These are phyloP conservation scores for Aspergillus clavatus DNA, from an alignment of 2,329 filamentous ascomycete species.

Conservation along the genomic window DNA sequence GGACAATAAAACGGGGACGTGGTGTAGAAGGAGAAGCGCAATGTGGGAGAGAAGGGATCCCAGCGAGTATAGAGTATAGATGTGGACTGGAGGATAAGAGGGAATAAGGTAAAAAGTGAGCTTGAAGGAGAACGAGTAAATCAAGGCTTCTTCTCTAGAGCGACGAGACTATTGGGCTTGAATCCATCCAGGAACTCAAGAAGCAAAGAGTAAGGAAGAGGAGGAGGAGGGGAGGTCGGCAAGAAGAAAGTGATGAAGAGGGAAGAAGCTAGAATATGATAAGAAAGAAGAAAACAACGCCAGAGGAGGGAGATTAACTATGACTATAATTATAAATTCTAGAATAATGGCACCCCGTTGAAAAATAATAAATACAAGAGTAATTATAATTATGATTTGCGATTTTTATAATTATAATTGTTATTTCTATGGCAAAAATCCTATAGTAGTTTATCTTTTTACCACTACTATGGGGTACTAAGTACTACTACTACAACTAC, in stretches of 20 bases:
- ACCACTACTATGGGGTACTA: background rate
- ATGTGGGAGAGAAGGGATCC: background rate
- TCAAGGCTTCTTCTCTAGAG: conserved; percentile 12
- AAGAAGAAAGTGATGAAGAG: background rate
- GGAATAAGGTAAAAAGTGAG: conserved; percentile 12
- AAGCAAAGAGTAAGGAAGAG: no score
- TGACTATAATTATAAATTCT: conserved; percentile 2
- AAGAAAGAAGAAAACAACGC: conserved; percentile 1
- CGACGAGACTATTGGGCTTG: conserved; percentile 3
- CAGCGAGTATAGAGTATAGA: background rate
- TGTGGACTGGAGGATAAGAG: background rate
- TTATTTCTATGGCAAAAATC: background rate
- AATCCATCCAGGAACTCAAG: no score
- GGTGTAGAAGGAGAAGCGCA: background rate
- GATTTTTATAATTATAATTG: background rate
- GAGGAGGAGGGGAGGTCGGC: background rate
- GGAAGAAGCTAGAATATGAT: conserved; percentile 3
- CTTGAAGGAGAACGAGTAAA: conserved; percentile 15
- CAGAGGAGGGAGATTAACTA: conserved; percentile 5
- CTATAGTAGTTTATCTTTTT: no score
- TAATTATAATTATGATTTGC: background rate
- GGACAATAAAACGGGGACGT: background rate
- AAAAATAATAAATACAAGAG: conserved; percentile 10
- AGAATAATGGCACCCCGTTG: conserved; percentile 1
- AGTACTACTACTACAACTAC: background rate